These are phyloP conservation scores for Pseudogymnoascus sp. DNA, from an alignment of 2,329 filamentous ascomycete species.

Conservation along the genomic window DNA sequence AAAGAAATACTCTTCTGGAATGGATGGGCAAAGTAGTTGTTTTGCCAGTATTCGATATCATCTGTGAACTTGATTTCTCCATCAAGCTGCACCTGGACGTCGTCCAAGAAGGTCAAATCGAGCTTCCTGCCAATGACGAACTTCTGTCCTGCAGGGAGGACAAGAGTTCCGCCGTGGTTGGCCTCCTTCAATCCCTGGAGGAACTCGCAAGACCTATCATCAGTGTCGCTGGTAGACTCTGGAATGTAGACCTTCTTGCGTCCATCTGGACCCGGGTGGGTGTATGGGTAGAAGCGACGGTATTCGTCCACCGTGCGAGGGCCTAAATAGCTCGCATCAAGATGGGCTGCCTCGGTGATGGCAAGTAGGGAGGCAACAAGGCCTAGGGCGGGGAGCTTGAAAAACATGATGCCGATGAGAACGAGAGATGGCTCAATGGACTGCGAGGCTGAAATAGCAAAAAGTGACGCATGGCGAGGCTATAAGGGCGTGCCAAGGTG, in stretches of 20 bases:
- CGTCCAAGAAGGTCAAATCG: constrained; percentile 49
- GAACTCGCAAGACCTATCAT: constrained; percentile 51
- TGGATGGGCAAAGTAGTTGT: constrained; percentile 42
- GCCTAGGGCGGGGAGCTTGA: constrained; percentile 20
- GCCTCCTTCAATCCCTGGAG: constrained; percentile 45
- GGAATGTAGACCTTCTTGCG: constrained; percentile 44
- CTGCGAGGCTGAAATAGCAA: neutral
- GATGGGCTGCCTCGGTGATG: constrained; percentile 25
- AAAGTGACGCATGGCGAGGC: constrained; percentile 3
- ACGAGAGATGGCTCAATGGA: neutral
- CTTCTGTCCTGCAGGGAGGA: constrained; percentile 32
- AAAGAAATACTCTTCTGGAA: constrained; percentile 52
- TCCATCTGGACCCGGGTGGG: constrained; percentile 19
- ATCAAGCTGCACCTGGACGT: constrained; percentile 51
- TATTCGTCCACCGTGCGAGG: constrained; percentile 27
- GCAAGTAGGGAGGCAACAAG: constrained; percentile 21
- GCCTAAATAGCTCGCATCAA: constrained; percentile 30
- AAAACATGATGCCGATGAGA: constrained; percentile 21
- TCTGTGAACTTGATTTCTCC: constrained; percentile 46
- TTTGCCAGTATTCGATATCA: constrained; percentile 30
- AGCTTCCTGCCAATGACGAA: constrained; percentile 53
- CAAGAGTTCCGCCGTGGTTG: constrained; percentile 51
- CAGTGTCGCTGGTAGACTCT: constrained; percentile 43
- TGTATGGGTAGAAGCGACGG: constrained; percentile 33
- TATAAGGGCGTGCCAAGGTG: constrained; percentile 2